Conservation (phyloP, 2,329 filamentous ascomycete genomes). For the Zopfia rhizophila region DNA sequence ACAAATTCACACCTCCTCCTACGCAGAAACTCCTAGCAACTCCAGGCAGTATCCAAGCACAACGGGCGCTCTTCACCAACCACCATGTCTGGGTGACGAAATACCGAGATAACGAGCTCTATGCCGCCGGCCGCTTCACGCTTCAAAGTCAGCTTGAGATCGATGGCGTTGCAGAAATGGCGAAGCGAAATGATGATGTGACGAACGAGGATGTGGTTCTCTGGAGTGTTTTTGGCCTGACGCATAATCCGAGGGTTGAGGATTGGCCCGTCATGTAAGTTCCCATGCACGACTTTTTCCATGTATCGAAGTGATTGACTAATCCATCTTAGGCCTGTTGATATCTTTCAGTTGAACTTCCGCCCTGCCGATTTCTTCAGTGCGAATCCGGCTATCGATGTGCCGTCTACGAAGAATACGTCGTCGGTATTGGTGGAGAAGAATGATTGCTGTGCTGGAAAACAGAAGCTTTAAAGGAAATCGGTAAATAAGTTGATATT, state of each 20-base stretch:
- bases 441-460: constrained; percentile 33
- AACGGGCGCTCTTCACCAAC: constrained; percentile 61
- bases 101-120: constrained; percentile 63
- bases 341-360: constrained; percentile 60
- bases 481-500: too few species aligned
- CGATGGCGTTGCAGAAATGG: constrained; percentile 58
- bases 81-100: constrained; percentile 66
- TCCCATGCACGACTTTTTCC: too few species aligned
- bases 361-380: constrained; percentile 65
- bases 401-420: constrained; percentile 53
- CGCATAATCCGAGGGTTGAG: constrained; percentile 61
- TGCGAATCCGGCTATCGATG: constrained; percentile 64
- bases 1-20: constrained; percentile 60
- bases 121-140: constrained; percentile 60
- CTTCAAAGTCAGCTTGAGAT: constrained; percentile 56
- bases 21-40: constrained; percentile 63
- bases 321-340: constrained; percentile 50
- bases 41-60: constrained; percentile 55
- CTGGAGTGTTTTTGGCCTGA: constrained; percentile 62
- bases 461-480: constrained; percentile 17
- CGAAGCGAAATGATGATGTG: constrained; percentile 54
- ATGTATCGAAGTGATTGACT: too few species aligned
- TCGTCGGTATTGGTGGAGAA: constrained; percentile 41
- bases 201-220: constrained; percentile 60
- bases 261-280: constrained; percentile 61